A percentile compares a stretch with the other conserved stretches of the same genome.
Conservation (phyloP, 2,329 filamentous ascomycete genomes). For the Hysterium pulicare region DNA sequence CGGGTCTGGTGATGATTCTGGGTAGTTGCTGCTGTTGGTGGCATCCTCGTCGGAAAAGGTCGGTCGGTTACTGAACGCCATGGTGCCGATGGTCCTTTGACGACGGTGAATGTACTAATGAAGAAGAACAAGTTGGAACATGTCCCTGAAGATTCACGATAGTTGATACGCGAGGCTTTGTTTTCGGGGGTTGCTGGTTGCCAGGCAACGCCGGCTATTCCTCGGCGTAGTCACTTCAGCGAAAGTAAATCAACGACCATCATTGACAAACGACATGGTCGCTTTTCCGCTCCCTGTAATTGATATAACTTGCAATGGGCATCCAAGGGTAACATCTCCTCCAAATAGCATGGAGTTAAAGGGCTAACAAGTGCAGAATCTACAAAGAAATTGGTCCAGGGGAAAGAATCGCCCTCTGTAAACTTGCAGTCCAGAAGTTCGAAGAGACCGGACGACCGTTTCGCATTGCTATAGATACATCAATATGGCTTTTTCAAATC, state of each 20-base stretch:
- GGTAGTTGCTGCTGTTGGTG: slow-evolving; percentile 16
- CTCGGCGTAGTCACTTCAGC: too few species aligned
- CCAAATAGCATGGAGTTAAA: background rate
- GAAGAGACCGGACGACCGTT: slow-evolving; percentile 68
- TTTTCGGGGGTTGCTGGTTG: too few species aligned
- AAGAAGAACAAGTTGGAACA: too few species aligned
- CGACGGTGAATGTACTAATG: too few species aligned
- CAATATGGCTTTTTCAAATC: slow-evolving; percentile 95
- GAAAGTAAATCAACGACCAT: too few species aligned
- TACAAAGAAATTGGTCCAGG: slow-evolving; percentile 86
- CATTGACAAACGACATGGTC: too few species aligned
- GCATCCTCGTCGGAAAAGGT: slow-evolving; percentile 11
- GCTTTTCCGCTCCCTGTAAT: background rate
- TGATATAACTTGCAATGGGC: slow-evolving; percentile 26
- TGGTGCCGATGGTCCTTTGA: too few species aligned
- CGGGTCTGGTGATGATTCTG: slow-evolving; percentile 37
- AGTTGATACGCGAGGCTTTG: too few species aligned
- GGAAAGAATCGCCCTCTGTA: slow-evolving; percentile 74
- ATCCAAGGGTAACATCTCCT: slow-evolving; percentile 34
- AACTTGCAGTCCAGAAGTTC: slow-evolving; percentile 75
- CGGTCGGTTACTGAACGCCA: slow-evolving; percentile 23
- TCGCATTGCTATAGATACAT: slow-evolving; percentile 86
- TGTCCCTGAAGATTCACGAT: too few species aligned
- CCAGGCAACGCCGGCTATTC: too few species aligned
- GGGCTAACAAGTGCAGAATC: slow-evolving; percentile 64